A percentile compares a stretch with the other conserved stretches of the same genome.
Conservation (phyloP, 352 stramenopile genomes). For the Phytophthora rubi region DNA sequence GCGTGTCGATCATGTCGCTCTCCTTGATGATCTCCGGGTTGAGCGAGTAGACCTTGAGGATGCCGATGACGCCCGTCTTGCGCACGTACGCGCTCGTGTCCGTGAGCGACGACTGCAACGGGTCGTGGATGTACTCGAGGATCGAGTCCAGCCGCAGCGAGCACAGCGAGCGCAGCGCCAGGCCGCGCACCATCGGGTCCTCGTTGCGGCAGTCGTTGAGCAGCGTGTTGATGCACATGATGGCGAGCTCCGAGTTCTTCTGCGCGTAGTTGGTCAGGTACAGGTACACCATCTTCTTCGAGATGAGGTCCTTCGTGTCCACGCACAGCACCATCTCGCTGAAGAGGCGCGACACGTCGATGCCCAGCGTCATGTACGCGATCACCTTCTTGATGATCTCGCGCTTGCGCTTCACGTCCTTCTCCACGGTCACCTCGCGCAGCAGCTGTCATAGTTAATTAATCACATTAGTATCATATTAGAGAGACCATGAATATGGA, state of each 20-base stretch:
- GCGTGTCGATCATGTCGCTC: constrained; percentile 96
- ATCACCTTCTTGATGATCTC: constrained; percentile 99
- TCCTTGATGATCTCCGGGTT: constrained; percentile 93
- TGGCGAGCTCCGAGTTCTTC: constrained; percentile 98
- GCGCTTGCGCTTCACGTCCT: constrained; percentile 96
- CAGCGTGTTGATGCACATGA: constrained; percentile 99
- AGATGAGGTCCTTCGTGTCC: constrained; percentile 98
- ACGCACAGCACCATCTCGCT: constrained; percentile 99
- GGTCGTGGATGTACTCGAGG: constrained; percentile 98
- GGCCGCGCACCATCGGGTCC: constrained; percentile 98
- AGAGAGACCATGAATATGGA: neutral
- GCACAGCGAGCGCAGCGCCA: constrained; percentile 97
- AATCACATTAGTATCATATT: constrained; percentile 1
- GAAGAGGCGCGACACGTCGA: constrained; percentile 99
- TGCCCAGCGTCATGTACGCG: constrained; percentile 99
- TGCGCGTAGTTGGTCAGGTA: constrained; percentile 99
- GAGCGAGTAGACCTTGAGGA: constrained; percentile 97
- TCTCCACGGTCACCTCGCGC: constrained; percentile 96
- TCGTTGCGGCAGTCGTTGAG: constrained; percentile 99
- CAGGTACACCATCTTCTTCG: constrained; percentile 99
- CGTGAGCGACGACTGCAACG: constrained; percentile 90
- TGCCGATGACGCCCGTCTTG: constrained; percentile 99
- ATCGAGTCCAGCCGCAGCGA: constrained; percentile 97
- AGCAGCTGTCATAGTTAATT: constrained; percentile 72
- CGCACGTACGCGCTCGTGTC: constrained; percentile 98